Percentiles rank a stretch among this genome's conserved stretches.
Conservation (phyloP, 345 rosid species). For the Bruguiera gymnorhiza region DNA sequence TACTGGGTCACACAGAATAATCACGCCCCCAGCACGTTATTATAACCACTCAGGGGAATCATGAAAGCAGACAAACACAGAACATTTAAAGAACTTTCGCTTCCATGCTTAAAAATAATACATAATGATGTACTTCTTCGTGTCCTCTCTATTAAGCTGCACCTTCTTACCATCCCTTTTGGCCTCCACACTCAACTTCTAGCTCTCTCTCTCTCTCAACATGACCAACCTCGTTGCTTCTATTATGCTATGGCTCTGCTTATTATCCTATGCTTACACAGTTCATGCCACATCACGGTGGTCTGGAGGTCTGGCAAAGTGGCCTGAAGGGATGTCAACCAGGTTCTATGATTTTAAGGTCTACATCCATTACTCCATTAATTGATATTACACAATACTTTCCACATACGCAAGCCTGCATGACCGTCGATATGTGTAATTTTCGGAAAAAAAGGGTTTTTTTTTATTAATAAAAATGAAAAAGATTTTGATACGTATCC, state of each 20-base stretch:
- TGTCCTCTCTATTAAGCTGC: constrained; percentile 21
- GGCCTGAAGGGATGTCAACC: constrained; percentile 45
- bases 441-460: no score
- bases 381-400: no score
- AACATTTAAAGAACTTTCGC: constrained; percentile 18
- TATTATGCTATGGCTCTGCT: constrained; percentile 29
- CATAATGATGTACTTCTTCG: no score
- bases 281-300: constrained; percentile 15
- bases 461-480: no score
- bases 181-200: constrained; percentile 10
- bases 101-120: constrained; percentile 15
- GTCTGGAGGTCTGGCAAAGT: constrained; percentile 1
- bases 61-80: constrained; percentile 44
- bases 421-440: no score
- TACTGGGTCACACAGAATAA: constrained; percentile 44
- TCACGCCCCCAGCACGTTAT: constrained; percentile 54
- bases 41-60: constrained; percentile 43
- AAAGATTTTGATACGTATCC: no score
- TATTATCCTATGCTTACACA: constrained; percentile 30
- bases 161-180: background rate
- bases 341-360: constrained; percentile 78
- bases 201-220: constrained; percentile 18
- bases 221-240: constrained; percentile 37
- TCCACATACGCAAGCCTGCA: no score
- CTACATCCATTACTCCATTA: background rate